These are phyloP conservation scores for Sequoiadendron giganteum DNA, from an alignment of 75 land plant genomes.

Conservation along the genomic window DNA sequence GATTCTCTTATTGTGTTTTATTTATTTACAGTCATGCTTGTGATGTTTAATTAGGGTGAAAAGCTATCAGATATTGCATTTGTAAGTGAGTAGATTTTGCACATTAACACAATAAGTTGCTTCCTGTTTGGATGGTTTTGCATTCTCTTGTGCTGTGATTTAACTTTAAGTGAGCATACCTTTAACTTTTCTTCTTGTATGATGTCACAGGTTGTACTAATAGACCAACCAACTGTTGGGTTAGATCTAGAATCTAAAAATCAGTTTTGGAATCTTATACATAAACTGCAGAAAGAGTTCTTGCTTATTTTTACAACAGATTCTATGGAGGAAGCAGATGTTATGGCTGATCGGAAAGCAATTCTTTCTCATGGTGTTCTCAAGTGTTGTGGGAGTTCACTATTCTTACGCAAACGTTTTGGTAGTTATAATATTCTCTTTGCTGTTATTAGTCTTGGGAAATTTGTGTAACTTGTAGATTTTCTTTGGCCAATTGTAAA, in stretches of 20 bases:
- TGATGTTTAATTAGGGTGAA: background rate
- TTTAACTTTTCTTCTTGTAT: background rate
- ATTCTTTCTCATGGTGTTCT: slow-evolving; percentile 33
- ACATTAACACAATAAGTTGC: background rate
- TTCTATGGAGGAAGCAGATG: slow-evolving; percentile 36
- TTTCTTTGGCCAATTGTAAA: background rate
- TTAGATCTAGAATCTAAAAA: slow-evolving; percentile 26
- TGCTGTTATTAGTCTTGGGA: background rate
- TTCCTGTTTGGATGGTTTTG: background rate
- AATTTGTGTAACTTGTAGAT: background rate
- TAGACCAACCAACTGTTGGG: slow-evolving; percentile 28
- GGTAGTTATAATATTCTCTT: slow-evolving; percentile 11
- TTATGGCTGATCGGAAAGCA: slow-evolving; percentile 34
- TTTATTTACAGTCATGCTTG: background rate
- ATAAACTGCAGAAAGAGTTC: slow-evolving; percentile 26
- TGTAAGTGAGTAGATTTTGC: background rate
- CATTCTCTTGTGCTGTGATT: background rate
- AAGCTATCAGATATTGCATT: background rate
- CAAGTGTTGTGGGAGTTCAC: slow-evolving; percentile 35
- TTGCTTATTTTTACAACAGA: slow-evolving; percentile 29
- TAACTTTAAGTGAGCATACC: background rate
- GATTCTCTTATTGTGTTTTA: background rate
- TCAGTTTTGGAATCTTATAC: slow-evolving; percentile 30
- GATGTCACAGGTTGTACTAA: slow-evolving; percentile 24
- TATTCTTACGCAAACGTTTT: slow-evolving; percentile 33